Evolutionary conservation across 352 stramenopile genomes (phyloP).

Genomic region (Phytophthora agathidicida): DNA sequence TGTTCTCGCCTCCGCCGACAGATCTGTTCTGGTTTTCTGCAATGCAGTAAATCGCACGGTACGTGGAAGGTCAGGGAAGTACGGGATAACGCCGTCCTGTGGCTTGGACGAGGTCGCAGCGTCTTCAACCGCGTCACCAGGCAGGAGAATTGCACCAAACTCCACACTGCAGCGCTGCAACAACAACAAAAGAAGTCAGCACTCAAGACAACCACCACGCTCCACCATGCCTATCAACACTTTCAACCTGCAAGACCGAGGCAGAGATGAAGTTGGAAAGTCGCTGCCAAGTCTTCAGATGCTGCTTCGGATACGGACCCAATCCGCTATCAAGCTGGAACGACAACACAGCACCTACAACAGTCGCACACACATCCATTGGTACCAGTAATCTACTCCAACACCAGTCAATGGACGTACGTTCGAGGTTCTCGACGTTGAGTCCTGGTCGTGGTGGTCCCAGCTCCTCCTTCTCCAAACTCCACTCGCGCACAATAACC

Average conservation of each 20-base stretch:
- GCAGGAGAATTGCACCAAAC: slow-evolving; percentile 67
- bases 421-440: slow-evolving; percentile 73
- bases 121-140: slow-evolving; percentile 64
- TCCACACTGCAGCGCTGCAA: slow-evolving; percentile 70
- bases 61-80: slow-evolving; percentile 77
- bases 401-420: slow-evolving; percentile 43
- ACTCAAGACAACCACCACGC: not conserved
- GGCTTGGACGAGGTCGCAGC: slow-evolving; percentile 24
- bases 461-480: slow-evolving; percentile 77
- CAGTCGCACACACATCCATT: not conserved
- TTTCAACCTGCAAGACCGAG: slow-evolving; percentile 56
- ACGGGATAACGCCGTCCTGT: slow-evolving; percentile 51
- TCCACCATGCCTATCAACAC: not conserved
- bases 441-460: slow-evolving; percentile 52
- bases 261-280: slow-evolving; percentile 74
- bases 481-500: slow-evolving; percentile 82
- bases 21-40: slow-evolving; percentile 37
- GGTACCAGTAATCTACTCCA: too few species aligned
- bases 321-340: slow-evolving; percentile 86
- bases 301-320: slow-evolving; percentile 80
- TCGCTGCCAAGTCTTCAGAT: slow-evolving; percentile 71
- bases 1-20: slow-evolving; percentile 63
- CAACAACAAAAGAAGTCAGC: not conserved
- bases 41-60: slow-evolving; percentile 73
- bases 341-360: slow-evolving; percentile 59